Evolutionary conservation across 805 yeast species (phyloP).

Genomic region (Grigorovia yakushimaensis): DNA sequence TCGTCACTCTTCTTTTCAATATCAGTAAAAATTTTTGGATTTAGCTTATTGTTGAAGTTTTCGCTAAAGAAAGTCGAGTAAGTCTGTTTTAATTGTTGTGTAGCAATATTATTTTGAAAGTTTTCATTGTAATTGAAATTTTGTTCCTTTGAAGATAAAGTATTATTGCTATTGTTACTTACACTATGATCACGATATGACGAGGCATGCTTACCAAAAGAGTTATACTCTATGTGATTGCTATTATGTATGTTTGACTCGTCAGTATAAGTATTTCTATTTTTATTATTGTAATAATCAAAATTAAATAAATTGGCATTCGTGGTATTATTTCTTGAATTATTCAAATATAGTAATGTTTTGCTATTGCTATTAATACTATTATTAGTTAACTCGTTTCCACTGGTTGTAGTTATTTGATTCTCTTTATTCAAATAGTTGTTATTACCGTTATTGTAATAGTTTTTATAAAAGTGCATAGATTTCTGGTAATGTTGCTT

Average conservation of each 20-base stretch:
- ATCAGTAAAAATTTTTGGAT: neutral
- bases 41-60: neutral
- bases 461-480: neutral
- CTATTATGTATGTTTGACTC: neutral
- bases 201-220: no score
- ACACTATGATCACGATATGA: neutral
- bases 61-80: neutral
- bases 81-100: neutral
- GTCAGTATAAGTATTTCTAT: neutral
- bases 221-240: no score
- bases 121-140: neutral
- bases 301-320: slow-evolving; percentile 1
- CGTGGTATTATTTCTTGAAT: neutral
- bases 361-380: slow-evolving; percentile 4
- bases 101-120: neutral
- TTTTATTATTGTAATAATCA: neutral
- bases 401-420: neutral
- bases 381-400: neutral
- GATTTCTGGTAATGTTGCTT: slow-evolving; percentile 7
- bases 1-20: neutral
- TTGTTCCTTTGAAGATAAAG: neutral
- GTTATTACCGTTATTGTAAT: slow-evolving; percentile 6
- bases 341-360: slow-evolving; percentile 1
- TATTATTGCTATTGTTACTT: neutral
- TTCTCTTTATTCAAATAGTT: neutral